phyloP scores from a whole-genome alignment of 2,329 filamentous ascomycete genomes.

The Knufia fluminis region DNA sequence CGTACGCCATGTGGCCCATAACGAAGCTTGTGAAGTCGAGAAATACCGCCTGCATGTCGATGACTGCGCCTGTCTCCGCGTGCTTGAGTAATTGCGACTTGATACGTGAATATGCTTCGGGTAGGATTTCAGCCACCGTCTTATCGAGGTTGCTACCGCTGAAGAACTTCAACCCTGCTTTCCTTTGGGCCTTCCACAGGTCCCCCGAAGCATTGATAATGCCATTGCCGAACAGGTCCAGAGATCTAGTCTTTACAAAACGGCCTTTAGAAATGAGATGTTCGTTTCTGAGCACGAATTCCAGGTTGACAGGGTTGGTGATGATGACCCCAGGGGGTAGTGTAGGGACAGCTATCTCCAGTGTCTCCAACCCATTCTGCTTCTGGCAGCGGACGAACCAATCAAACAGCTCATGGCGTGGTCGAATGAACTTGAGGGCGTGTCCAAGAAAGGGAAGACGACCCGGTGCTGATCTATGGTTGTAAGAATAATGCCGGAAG shows the following conservation, averaged over 20 bases:
- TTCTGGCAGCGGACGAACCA: constrained; percentile 55
- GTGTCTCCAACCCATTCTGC: constrained; percentile 50
- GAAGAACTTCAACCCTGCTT: constrained; percentile 51
- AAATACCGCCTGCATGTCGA: constrained; percentile 53
- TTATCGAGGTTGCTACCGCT: constrained; percentile 48
- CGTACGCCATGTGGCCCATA: constrained; percentile 61
- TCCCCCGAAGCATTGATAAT: constrained; percentile 60
- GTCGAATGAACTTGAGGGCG: constrained; percentile 51
- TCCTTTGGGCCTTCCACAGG: constrained; percentile 54
- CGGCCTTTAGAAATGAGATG: constrained; percentile 52
- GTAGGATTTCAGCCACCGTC: constrained; percentile 50
- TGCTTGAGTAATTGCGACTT: constrained; percentile 31
- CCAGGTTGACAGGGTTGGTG: constrained; percentile 52
- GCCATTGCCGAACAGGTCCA: constrained; percentile 56
- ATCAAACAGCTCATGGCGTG: constrained; percentile 50
- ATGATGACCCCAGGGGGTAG: constrained; percentile 55
- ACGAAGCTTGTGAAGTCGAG: constrained; percentile 56
- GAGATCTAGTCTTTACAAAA: constrained; percentile 52
- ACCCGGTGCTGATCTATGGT: constrained; percentile 16
- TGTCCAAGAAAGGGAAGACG: constrained; percentile 48
- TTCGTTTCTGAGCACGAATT: constrained; percentile 54
- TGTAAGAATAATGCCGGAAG: constrained; percentile 7
- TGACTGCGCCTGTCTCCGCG: constrained; percentile 24
- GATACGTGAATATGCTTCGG: constrained; percentile 40
- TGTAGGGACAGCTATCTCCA: constrained; percentile 53